Conservation (phyloP, 1,139 yeast genomes). For the Yamadazyma siamensis region DNA sequence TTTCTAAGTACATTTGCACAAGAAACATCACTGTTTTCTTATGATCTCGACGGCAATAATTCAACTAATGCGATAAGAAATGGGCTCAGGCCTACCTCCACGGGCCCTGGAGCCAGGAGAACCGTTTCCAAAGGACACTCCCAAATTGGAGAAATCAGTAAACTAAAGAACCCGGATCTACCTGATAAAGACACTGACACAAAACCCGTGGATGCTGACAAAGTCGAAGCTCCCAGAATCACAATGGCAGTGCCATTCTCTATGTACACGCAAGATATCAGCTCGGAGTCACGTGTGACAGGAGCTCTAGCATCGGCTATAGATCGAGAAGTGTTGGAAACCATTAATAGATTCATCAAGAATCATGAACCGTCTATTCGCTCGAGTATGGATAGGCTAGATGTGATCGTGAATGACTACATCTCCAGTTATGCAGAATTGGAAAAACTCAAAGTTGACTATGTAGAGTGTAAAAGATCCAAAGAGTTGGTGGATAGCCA, state of each 20-base stretch:
- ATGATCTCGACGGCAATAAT: not conserved
- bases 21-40: slow-evolving; percentile 4
- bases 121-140: slow-evolving; percentile 11
- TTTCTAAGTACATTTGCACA: slow-evolving; percentile 18
- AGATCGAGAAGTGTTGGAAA: slow-evolving; percentile 35
- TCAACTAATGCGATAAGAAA: too few relatives aligned
- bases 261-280: slow-evolving; percentile 16
- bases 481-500: slow-evolving; percentile 26
- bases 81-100: too few relatives aligned
- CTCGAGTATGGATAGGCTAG: slow-evolving; percentile 21
- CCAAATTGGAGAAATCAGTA: slow-evolving; percentile 6
- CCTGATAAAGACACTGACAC: not conserved
- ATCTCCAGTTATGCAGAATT: slow-evolving; percentile 21
- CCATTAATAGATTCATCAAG: slow-evolving; percentile 35
- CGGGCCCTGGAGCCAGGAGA: slow-evolving; percentile 9
- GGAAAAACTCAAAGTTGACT: slow-evolving; percentile 28
- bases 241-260: slow-evolving; percentile 13
- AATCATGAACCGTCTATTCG: slow-evolving; percentile 35
- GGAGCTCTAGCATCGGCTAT: slow-evolving; percentile 31
- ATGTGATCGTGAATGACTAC: slow-evolving; percentile 26
- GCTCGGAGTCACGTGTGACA: slow-evolving; percentile 23
- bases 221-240: slow-evolving; percentile 1
- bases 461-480: slow-evolving; percentile 28
- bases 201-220: slow-evolving; percentile 1
- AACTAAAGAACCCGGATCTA: not conserved